phyloP scores from a whole-genome alignment of 257 asterid genomes.

The Forsythia suspensa region DNA sequence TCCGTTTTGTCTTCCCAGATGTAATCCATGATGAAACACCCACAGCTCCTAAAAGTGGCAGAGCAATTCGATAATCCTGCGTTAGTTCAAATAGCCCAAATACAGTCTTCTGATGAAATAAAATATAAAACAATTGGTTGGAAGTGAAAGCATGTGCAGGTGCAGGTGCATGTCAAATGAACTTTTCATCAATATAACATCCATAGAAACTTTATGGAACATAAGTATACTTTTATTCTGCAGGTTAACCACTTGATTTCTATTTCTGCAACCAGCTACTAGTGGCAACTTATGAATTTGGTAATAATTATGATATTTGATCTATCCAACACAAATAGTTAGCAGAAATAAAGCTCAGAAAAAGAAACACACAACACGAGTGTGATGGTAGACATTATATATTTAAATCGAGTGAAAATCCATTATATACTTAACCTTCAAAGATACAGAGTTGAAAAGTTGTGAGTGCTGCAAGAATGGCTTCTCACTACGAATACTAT shows the following conservation, averaged over 20 bases:
- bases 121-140: neutral
- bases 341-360: neutral
- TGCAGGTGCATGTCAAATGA: neutral
- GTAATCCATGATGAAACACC: slow-evolving; percentile 90
- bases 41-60: slow-evolving; percentile 95
- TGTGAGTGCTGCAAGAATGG: neutral
- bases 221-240: neutral
- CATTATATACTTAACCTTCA: neutral
- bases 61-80: slow-evolving; percentile 91
- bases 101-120: neutral
- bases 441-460: neutral
- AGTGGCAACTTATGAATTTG: neutral
- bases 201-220: neutral
- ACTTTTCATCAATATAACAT: neutral
- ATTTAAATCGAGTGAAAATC: no score
- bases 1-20: slow-evolving; percentile 61
- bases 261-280: neutral
- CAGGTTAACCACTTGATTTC: neutral
- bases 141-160: neutral
- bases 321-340: neutral
- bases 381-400: neutral
- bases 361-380: neutral
- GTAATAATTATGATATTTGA: neutral
- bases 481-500: neutral
- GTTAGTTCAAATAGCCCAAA: slow-evolving; percentile 62